Percentiles rank a stretch among this genome's conserved stretches.
Conservation (phyloP, 1,284 basidiomycete species). For the Dichomitus squalens region DNA sequence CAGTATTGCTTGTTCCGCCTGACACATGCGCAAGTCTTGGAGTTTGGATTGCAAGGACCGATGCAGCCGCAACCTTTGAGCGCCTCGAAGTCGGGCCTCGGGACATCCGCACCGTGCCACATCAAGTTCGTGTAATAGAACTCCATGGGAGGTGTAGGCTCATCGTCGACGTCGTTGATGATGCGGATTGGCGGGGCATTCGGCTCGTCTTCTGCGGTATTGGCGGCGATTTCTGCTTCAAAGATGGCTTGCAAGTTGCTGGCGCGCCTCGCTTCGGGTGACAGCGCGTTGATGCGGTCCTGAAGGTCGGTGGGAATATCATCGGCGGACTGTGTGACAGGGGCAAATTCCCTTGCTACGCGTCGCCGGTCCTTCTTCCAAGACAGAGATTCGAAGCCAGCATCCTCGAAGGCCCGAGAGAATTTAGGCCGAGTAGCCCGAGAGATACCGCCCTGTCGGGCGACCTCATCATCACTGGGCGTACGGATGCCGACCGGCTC, state of each 20-base stretch:
- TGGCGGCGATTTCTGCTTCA: slow-evolving; percentile 34
- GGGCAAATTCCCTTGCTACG: slow-evolving; percentile 27
- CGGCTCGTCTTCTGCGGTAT: slow-evolving; percentile 55
- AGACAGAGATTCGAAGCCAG: slow-evolving; percentile 22
- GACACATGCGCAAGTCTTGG: slow-evolving; percentile 69
- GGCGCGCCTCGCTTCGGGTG: slow-evolving; percentile 18
- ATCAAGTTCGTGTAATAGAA: slow-evolving; percentile 80
- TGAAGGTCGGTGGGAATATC: slow-evolving; percentile 36
- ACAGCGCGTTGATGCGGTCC: slow-evolving; percentile 34
- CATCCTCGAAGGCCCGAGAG: slow-evolving; percentile 11
- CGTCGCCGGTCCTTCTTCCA: slow-evolving; percentile 25
- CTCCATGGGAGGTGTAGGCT: slow-evolving; percentile 72
- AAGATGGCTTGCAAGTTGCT: slow-evolving; percentile 35
- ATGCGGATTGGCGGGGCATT: slow-evolving; percentile 67
- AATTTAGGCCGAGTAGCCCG: neutral
- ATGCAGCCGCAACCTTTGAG: slow-evolving; percentile 73
- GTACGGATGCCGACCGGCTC: slow-evolving; percentile 12
- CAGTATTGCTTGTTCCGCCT: slow-evolving; percentile 53
- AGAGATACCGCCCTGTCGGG: slow-evolving; percentile 10
- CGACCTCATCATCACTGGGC: slow-evolving; percentile 15
- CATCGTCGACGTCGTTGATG: slow-evolving; percentile 64
- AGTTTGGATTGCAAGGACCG: slow-evolving; percentile 72
- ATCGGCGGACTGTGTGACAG: slow-evolving; percentile 24
- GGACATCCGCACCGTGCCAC: slow-evolving; percentile 70
- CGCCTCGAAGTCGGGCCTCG: slow-evolving; percentile 58